Base-by-base conservation (phyloP, 1,284 basidiomycete genomes). In the Porogramme epimiltina region DNA sequence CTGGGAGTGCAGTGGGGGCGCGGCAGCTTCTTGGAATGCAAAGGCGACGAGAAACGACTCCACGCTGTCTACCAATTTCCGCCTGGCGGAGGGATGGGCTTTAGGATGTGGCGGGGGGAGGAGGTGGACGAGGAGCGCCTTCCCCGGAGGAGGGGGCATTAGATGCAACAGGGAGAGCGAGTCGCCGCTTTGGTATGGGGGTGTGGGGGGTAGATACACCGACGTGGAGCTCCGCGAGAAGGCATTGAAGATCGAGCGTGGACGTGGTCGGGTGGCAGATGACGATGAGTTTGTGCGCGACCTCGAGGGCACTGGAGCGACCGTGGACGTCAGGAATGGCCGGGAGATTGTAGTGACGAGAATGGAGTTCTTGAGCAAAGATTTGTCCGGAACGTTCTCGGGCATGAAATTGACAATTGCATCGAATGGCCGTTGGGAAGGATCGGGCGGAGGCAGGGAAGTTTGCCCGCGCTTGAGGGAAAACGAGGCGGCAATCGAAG, bases 291-390 rank as follows among this genome's bases (percentile, higher is more conserved):
- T 40, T 3, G 58, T 48, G 40, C 58, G 55, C 13, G 54, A 37
- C 13, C 55, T 52, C n/a, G 57, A 39, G 10, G 55, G 20, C 1
- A 47, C 8, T 19, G 55, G 46, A 6, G 41, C 46, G 3, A 51
- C 50, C 28, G 57, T 60, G 10, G 68, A 54, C 16, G 63, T 61
- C 38, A 77, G 66, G 56, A 74, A 76, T 1, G 74, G 70, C 5
- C 71, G 67, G n/a, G 67, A 66, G 31, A 77, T 67, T 3, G 74
- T 73, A 15, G 74, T 76, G 31, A 74, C 68, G 18, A 76, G 69
- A 49, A 77, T 75, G 6, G 70, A 59, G 24, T 73, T 69, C 59
- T 74, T 75, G 19, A 77, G 65, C n/a, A 74, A 50, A 1, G 68
- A 60, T 46, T 71, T 72, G 56, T 74, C 71, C 1, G 70, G 55